These are phyloP conservation scores for Suhomyces terraborum DNA, from an alignment of 1,139 yeast species.

Conservation along the genomic window DNA sequence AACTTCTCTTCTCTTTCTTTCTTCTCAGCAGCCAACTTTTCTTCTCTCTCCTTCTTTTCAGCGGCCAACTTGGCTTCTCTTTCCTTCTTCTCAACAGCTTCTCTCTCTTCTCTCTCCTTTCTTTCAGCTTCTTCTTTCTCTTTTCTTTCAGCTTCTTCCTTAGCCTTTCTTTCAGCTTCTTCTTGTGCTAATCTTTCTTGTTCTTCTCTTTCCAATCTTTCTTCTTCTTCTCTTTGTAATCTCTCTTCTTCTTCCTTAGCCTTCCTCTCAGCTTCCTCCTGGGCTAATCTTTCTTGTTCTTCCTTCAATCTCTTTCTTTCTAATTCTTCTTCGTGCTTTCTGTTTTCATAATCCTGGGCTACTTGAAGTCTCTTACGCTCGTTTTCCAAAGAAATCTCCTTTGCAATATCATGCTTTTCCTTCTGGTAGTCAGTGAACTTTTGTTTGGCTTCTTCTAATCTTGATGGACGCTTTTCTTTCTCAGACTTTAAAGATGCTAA, in stretches of 20 bases:
- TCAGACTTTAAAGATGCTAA: conserved; percentile 43
- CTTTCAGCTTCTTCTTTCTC: conserved; percentile 25
- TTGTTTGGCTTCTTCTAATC: conserved; percentile 47
- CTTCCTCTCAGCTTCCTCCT: conserved; percentile 34
- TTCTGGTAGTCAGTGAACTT: conserved; percentile 45
- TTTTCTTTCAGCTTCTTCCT: conserved; percentile 22
- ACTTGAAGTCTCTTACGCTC: conserved; percentile 52
- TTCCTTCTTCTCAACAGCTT: conserved; percentile 15
- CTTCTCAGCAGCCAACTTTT: conserved; percentile 6
- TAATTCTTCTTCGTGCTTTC: conserved; percentile 48
- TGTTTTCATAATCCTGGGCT: conserved; percentile 50
- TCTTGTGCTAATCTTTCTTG: conserved; percentile 29
- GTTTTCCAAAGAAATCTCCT: conserved; percentile 39
- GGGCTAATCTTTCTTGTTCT: conserved; percentile 34
- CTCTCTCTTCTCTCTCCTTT: conserved; percentile 23
- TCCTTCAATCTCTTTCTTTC: conserved; percentile 41
- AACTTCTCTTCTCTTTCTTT: conserved; percentile 19
- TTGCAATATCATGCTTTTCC: conserved; percentile 46
- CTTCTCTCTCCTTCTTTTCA: conserved; percentile 26
- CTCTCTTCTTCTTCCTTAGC: conserved; percentile 26
- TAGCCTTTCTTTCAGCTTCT: conserved; percentile 14
- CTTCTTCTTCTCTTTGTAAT: conserved; percentile 22
- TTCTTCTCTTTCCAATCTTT: conserved; percentile 18
- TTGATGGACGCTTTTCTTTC: conserved; percentile 36
- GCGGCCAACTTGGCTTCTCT: conserved; percentile 24